Evolutionary conservation across 2,329 filamentous ascomycete genomes (phyloP), one percentile per base, ranked within the genome.

Genomic region (Aureobasidium uvarum): DNA sequence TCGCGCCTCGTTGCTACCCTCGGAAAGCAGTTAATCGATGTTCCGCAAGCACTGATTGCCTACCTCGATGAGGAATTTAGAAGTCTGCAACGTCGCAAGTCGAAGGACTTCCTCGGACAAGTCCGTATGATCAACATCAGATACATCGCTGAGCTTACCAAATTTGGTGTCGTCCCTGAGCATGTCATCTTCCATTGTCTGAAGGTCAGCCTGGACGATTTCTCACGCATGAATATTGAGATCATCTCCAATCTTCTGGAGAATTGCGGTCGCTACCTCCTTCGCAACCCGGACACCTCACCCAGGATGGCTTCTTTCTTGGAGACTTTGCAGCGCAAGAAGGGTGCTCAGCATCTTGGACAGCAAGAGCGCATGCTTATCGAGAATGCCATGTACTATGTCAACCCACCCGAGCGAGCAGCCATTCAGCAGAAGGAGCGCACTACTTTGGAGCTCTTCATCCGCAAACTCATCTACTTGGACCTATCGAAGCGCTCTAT

Each of bases 171-270:
- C 38, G 95, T 99, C 10, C 95, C 96, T 0, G 95, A 99, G 76
- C 95, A 99, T 77, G 94, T 99, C 69, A 96, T 99, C 63, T 99
- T 99, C 74, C 95, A 99, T 74, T 99, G 95, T 74, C 86, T 99
- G 71, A 99, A 97, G 77, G 94, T 99, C 75, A 96, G 94, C 70
- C 80, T 99, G 33, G 95, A 99, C 72, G 95, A 99, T 73, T 99
- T 99, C 74, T 97, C 95, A 2, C 86, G 94, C 67, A 97, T 97
- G 90, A 99, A 99, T 73, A 97, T 99, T 69, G 96, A 99, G 76
- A 97, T 99, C 71, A 94, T 99, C 69, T 96, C 93, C 73, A 96
- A 96, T 73, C 82, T 99, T 33, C 83, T 99, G 25, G 95, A 99
- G 76, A 98, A 98, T 69, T 99, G 96, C 73, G 95, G 95, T 50